phyloP scores from a whole-genome alignment of 345 rosid species.

The Pseudoturritis turrita region DNA sequence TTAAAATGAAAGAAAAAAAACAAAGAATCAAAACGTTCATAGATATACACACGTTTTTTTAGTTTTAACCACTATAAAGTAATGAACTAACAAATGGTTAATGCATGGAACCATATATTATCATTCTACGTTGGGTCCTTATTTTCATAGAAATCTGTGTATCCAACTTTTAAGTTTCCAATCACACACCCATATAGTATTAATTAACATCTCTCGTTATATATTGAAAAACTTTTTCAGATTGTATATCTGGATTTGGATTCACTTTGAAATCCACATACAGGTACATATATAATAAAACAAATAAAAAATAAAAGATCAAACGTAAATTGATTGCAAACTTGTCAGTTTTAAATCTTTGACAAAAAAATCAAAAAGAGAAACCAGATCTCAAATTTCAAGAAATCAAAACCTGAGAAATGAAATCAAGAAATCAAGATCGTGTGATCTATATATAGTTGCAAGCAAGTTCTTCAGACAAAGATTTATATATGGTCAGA shows the following conservation, averaged over 20 bases:
- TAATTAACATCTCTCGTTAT: neutral
- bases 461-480: neutral
- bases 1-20: neutral
- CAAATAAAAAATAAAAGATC: neutral
- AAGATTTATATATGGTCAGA: slow-evolving; percentile 6
- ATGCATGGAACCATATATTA: slow-evolving; percentile 31
- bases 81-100: slow-evolving; percentile 27
- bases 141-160: slow-evolving; percentile 29
- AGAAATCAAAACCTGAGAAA: neutral
- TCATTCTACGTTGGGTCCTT: slow-evolving; percentile 33
- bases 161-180: slow-evolving; percentile 2
- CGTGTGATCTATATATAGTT: neutral
- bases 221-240: slow-evolving; percentile 9
- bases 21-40: neutral
- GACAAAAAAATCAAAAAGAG: neutral
- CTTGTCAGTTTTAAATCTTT: neutral
- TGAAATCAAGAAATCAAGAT: slow-evolving; percentile 18
- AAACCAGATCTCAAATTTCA: slow-evolving; percentile 12
- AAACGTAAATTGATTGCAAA: neutral
- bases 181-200: slow-evolving; percentile 1
- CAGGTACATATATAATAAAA: neutral
- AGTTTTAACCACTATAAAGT: slow-evolving; percentile 14
- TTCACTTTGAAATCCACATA: too few species aligned
- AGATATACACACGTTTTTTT: slow-evolving; percentile 14
- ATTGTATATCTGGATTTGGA: neutral